These are phyloP conservation scores for Rhodomyrtus tomentosa DNA, from an alignment of 345 rosid genomes.

Conservation along the genomic window DNA sequence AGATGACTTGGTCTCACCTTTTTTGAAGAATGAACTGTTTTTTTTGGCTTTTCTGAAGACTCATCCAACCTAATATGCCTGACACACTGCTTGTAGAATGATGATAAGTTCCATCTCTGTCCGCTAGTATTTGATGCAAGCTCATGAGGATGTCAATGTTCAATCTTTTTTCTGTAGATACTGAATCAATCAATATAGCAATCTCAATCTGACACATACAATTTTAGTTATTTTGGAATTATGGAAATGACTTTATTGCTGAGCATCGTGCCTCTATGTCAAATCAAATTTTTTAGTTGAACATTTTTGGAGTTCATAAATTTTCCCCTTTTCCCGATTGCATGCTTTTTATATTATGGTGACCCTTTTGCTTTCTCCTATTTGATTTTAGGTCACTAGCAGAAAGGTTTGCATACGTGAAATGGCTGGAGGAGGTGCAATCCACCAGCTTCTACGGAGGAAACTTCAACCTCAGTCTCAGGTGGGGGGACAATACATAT, in stretches of 20 bases:
- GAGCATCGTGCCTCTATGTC: not conserved
- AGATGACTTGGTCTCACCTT: not conserved
- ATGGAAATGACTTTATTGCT: not conserved
- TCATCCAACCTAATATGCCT: not conserved
- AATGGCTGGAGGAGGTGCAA: constrained; percentile 94
- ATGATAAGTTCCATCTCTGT: not conserved
- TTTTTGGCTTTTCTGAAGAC: not conserved
- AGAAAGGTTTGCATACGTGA: constrained; percentile 15
- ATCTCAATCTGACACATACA: not conserved
- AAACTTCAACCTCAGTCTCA: constrained; percentile 55
- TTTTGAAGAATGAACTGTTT: not conserved
- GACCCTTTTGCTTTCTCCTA: not conserved
- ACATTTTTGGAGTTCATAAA: not conserved
- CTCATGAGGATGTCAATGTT: not conserved
- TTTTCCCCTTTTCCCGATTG: not conserved
- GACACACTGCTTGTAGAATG: not conserved
- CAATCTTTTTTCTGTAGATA: not conserved
- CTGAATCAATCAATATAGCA: not conserved
- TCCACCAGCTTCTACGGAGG: constrained; percentile 83
- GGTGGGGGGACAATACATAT: constrained; percentile 22
- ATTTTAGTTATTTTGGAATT: not conserved
- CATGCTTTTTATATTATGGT: not conserved
- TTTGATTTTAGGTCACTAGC: not conserved
- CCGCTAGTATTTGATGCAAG: not conserved
- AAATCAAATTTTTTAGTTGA: no score